These are phyloP conservation scores for Metarhizium guizhouense DNA, from an alignment of 2,329 filamentous ascomycete genomes.

Conservation along the genomic window DNA sequence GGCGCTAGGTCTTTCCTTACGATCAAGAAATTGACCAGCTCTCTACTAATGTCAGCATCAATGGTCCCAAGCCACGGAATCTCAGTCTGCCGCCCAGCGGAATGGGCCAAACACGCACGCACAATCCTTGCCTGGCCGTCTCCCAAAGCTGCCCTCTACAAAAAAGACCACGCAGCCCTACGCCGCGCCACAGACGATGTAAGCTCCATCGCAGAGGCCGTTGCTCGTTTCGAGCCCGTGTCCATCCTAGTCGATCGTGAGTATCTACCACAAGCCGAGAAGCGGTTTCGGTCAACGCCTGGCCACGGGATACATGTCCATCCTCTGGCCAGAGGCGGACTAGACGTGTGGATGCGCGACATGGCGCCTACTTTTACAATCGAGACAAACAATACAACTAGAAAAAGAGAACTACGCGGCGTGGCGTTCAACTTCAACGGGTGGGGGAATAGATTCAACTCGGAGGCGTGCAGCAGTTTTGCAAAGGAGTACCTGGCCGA, in stretches of 20 bases:
- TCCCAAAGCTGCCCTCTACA: no score
- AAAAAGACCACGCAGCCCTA: no score
- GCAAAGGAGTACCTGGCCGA: constrained; percentile 7
- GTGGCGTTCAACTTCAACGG: constrained; percentile 19
- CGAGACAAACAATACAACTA: neutral
- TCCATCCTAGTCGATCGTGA: constrained; percentile 12
- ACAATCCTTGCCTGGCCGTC: no score
- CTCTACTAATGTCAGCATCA: no score
- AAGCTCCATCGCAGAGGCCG: constrained; percentile 12
- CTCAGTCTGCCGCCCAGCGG: no score
- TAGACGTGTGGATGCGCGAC: constrained; percentile 21
- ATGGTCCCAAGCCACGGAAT: no score
- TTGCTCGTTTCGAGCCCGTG: constrained; percentile 18
- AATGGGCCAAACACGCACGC: no score
- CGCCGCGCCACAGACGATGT: no score
- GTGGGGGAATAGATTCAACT: constrained; percentile 16
- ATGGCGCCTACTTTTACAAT: constrained; percentile 16
- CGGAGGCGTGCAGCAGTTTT: constrained; percentile 5
- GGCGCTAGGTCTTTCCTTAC: no score
- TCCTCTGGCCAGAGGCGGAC: no score
- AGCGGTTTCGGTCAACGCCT: neutral
- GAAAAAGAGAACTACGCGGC: constrained; percentile 3
- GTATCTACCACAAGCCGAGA: constrained; percentile 7
- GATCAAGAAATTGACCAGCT: no score
- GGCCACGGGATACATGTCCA: no score